A percentile compares a stretch with the other conserved stretches of the same genome.
phyloP scores from a whole-genome alignment of 768 basidiomycete species.

The Cystobasidium ongulense region DNA sequence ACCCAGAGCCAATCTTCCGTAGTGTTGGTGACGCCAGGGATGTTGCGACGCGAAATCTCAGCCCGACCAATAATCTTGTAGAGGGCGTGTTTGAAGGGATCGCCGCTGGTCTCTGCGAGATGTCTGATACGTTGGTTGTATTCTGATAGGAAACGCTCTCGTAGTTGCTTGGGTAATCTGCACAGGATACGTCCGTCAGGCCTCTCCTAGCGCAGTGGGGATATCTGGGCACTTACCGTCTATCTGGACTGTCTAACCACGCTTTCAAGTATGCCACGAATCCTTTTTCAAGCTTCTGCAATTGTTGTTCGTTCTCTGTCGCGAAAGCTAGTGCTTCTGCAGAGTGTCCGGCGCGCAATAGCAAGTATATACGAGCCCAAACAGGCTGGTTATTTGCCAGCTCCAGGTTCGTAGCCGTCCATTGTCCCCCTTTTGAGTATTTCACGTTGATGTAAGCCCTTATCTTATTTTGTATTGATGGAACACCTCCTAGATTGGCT shows the following conservation, averaged over 20 bases:
- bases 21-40: conserved; percentile 74
- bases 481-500: conserved; percentile 81
- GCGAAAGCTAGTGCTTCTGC: conserved; percentile 75
- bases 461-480: conserved; percentile 78
- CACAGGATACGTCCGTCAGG: background rate
- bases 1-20: conserved; percentile 99
- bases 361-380: conserved; percentile 90
- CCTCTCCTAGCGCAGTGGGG: background rate
- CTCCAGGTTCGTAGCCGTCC: conserved; percentile 76
- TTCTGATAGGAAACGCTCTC: conserved; percentile 58
- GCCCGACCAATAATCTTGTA: conserved; percentile 93
- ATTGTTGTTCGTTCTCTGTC: conserved; percentile 57
- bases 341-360: conserved; percentile 74
- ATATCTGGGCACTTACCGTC: conserved; percentile 52
- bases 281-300: conserved; percentile 63
- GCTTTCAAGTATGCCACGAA: conserved; percentile 74
- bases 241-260: conserved; percentile 72
- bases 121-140: conserved; percentile 72
- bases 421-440: conserved; percentile 69
- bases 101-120: conserved; percentile 59
- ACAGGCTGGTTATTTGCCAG: conserved; percentile 75
- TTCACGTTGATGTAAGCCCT: conserved; percentile 74
- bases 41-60: conserved; percentile 68
- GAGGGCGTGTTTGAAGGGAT: conserved; percentile 91
- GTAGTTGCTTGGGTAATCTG: conserved; percentile 45